Base-by-base conservation (phyloP, 257 asterid species). In the Striga asiatica region DNA sequence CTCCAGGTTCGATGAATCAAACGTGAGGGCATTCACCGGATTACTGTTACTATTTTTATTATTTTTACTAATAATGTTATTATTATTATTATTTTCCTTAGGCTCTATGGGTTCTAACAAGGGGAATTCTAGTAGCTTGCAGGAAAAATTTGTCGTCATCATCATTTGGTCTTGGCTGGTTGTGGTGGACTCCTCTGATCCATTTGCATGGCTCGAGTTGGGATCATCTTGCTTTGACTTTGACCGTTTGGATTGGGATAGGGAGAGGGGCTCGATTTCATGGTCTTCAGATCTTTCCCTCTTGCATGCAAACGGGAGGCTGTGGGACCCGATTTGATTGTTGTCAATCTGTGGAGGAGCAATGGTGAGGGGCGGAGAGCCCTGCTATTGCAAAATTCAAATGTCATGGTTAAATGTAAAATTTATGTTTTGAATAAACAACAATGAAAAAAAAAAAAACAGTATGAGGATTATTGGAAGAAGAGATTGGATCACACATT, bases 131-230 rank as follows among this genome's bases (percentile, higher is more conserved):
- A 91, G 52, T 20, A 58, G 49, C 11, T 42, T 42, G 4, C 23
- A 17, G 49, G 6, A 18, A 18, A 17, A 71, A 58, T 65, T 91
- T 79, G 82, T 79, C 91, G 63, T 85, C 81, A 48, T 89, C 79
- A 65, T 81, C 77, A 10, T 73, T 62, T 84, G 89, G 24, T 80
- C 94, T 56, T 77, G 92, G 74, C 94, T 81, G 6, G 96, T 91
- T 0, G 96, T 87, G 43, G 96, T 91, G 6, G 98, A 91, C 47
- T 91, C 96, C 54, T 91, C 93, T 1, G 98, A 91, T 23, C 97
- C 98, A 27, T 91, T 87, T 12, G 95, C 93, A 42, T 78, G 73
- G 85, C 93, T 77, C 5, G 84, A 80, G 93, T 71, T 91, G 12
- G 95, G 95, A 46, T 82, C 87, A 4, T 84, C 88, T 2, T 47